Base-by-base conservation (phyloP, 2,329 filamentous ascomycete genomes). In the Apiospora saccharicola region DNA sequence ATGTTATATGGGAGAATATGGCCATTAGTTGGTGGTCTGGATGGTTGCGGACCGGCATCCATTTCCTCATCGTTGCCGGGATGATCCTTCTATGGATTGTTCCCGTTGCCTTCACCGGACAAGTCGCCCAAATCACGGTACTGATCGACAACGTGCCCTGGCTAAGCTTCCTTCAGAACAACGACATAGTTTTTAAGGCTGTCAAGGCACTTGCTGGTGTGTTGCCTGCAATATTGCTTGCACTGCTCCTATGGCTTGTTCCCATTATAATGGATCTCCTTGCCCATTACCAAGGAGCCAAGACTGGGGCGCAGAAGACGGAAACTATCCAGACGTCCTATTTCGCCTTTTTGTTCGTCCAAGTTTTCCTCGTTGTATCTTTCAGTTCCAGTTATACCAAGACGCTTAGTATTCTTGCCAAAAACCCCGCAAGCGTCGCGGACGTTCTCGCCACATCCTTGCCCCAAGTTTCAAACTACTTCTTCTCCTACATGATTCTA, bases 1-100 rank as follows among this genome's bases (percentile, higher is more conserved):
- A 98, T 80, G 94, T 99, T 12, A 88, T 97, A 53, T 99, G 96
- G 96, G 94, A 97, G 75, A 99, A 99, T 79, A 96, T 99, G 92
- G 95, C 94, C 0, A 93, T 98, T 77, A 91, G 89, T 71, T 98
- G 96, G 96, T 98, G 95, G 95, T 92, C 96, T 74, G 89, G 92
- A 72, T 98, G 96, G 87, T 78, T 94, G 43, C 90, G 94, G 41
- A 91, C 91, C 2, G 88, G 85, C 47, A 80, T 92, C 12, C 92
- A 96, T 14, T 83, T 94, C 43, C 82, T 85, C 10, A 77, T 93
- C 34, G 91, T 97, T 10, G 81, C 87, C 47, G 93, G 87, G 7
- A 94, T 98, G 88, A 89, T 97, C 69, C 86, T 98, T 75, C 88
- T 96, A 26, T 99, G 95, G 94, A 93, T 95, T 64, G 90, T 98